phyloP scores from a whole-genome alignment of 768 basidiomycete species.

The Lentinus tigrinus region DNA sequence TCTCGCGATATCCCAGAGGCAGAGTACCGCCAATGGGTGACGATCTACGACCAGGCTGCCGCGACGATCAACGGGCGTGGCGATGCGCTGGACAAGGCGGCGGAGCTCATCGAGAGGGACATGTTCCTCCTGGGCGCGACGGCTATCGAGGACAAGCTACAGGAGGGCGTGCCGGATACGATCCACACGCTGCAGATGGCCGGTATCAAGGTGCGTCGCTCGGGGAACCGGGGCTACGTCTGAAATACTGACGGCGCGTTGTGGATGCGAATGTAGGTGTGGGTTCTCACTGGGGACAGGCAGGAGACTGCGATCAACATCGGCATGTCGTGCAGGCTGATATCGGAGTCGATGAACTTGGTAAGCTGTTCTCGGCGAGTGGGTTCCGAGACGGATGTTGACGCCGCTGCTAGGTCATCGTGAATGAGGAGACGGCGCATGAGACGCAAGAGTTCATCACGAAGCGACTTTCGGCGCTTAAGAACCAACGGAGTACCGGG shows the following conservation, averaged over 20 bases:
- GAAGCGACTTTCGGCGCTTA: constrained; percentile 88
- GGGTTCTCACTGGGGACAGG: constrained; percentile 97
- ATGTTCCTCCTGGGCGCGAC: constrained; percentile 93
- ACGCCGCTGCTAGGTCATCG: constrained; percentile 64
- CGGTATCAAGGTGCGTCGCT: constrained; percentile 76
- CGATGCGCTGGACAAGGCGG: constrained; percentile 91
- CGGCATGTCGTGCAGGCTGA: constrained; percentile 94
- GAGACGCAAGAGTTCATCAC: constrained; percentile 85
- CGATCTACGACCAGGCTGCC: constrained; percentile 89
- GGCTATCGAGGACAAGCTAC: constrained; percentile 97
- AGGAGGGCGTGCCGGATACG: constrained; percentile 97
- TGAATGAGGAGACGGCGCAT: constrained; percentile 84
- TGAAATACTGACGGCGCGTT: neutral
- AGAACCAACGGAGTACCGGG: constrained; percentile 86
- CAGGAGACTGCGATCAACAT: constrained; percentile 99
- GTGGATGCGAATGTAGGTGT: constrained; percentile 52
- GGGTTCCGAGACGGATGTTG: neutral
- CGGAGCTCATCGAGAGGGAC: constrained; percentile 95
- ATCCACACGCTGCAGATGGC: constrained; percentile 98
- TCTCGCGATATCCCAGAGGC: constrained; percentile 89
- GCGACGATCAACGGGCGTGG: constrained; percentile 94
- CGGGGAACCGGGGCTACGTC: neutral
- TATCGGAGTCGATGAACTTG: constrained; percentile 98
- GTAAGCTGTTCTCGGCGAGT: constrained; percentile 43
- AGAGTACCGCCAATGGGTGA: constrained; percentile 88